phyloP scores from a whole-genome alignment of 2,329 filamentous ascomycete genomes.

The Scytalidium lignicola region DNA sequence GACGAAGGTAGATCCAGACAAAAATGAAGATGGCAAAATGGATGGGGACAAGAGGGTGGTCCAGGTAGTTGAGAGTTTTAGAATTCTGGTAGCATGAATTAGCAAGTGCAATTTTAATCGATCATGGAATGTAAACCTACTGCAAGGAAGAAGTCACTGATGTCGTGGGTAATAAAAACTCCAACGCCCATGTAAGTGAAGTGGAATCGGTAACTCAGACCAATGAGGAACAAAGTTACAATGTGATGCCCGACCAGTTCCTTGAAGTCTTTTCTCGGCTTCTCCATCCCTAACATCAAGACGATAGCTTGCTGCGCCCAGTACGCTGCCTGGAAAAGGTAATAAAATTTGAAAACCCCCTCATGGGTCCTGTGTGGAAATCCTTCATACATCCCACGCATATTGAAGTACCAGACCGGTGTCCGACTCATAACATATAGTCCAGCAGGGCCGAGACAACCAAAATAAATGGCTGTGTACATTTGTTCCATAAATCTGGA shows the following conservation, averaged over 20 bases:
- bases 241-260: slow-evolving; percentile 90
- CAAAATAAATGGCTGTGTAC: slow-evolving; percentile 92
- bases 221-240: slow-evolving; percentile 79
- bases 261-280: slow-evolving; percentile 90
- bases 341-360: slow-evolving; percentile 87
- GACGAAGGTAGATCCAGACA: slow-evolving; percentile 85
- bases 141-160: slow-evolving; percentile 92
- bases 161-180: slow-evolving; percentile 91
- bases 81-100: slow-evolving; percentile 57
- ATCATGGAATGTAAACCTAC: slow-evolving; percentile 44
- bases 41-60: slow-evolving; percentile 69
- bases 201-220: slow-evolving; percentile 87
- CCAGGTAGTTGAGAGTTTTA: slow-evolving; percentile 87
- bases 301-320: slow-evolving; percentile 95
- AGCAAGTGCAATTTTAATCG: slow-evolving; percentile 5
- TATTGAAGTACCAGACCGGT: slow-evolving; percentile 97
- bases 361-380: slow-evolving; percentile 83
- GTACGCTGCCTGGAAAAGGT: slow-evolving; percentile 89
- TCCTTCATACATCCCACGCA: slow-evolving; percentile 78
- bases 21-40: slow-evolving; percentile 81
- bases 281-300: slow-evolving; percentile 79
- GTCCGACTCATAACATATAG: slow-evolving; percentile 87
- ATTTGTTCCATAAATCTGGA: slow-evolving; percentile 93
- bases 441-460: slow-evolving; percentile 73
- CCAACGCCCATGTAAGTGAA: slow-evolving; percentile 93